Conservation (phyloP, 1,284 basidiomycete genomes). For the Meripilus lineatus region DNA sequence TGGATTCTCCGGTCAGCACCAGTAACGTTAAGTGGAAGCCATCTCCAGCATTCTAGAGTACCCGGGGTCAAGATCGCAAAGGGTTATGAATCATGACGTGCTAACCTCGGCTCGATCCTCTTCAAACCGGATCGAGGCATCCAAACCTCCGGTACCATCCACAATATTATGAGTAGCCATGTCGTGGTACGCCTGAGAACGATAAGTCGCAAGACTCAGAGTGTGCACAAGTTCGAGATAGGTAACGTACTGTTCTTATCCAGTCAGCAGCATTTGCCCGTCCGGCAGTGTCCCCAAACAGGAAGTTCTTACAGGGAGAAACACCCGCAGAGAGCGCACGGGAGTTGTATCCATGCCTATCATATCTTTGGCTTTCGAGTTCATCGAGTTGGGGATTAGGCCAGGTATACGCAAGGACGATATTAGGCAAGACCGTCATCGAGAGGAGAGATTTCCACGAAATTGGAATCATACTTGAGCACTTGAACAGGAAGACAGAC, state of each 20-base stretch:
- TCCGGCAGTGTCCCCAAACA: slow-evolving; percentile 6
- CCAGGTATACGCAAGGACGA: slow-evolving; percentile 9
- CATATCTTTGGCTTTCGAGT: slow-evolving; percentile 7
- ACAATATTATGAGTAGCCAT: slow-evolving; percentile 22
- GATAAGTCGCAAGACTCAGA: background rate
- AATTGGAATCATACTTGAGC: too few relatives aligned
- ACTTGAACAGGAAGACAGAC: too few relatives aligned
- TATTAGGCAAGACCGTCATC: too few relatives aligned
- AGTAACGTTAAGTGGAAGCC: too few relatives aligned
- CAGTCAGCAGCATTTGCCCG: slow-evolving; percentile 10
- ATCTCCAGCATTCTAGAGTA: slow-evolving; percentile 16
- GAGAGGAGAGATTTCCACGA: too few relatives aligned
- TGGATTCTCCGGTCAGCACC: too few relatives aligned
- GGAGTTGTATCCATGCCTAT: slow-evolving; percentile 8
- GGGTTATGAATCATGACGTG: slow-evolving; percentile 9
- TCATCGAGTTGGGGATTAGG: slow-evolving; percentile 12
- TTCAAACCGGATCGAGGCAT: slow-evolving; percentile 25
- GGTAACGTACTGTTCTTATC: slow-evolving; percentile 9
- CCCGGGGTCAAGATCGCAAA: background rate
- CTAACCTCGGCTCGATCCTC: slow-evolving; percentile 18
- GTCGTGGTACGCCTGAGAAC: slow-evolving; percentile 18
- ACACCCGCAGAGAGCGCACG: background rate
- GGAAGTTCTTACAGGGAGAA: slow-evolving; percentile 1
- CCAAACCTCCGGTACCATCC: slow-evolving; percentile 23
- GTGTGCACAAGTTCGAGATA: background rate